Evolutionary conservation across 2,329 filamentous ascomycete genomes (phyloP), one percentile per base, ranked within the genome.

Genomic region (Penicillium sp.): DNA sequence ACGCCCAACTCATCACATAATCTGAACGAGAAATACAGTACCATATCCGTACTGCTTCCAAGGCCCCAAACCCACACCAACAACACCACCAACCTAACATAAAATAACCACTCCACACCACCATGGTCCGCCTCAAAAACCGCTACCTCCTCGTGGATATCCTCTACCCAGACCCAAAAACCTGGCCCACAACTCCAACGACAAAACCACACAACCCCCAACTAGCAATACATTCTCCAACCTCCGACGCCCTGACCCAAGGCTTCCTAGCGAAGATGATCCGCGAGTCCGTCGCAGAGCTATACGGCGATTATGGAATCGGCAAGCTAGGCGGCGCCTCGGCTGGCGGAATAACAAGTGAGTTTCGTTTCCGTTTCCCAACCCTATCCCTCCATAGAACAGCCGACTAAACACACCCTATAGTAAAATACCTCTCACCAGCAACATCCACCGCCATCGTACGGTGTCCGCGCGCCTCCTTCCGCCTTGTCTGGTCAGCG

Each of bases 401-500:
- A 23, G 29, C 49, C 41, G 33, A 48, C 36, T 59, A 50, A 60
- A 10, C 23, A 15, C 3, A 35, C 13, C 10, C 8, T 56, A 56
- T 63, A 93, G 91, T 99, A 53, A 96, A 96, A 80, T 99, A 99
- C 74, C 82, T 96, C 51, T 96, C 92, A 1, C 82, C 87, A 4
- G 89, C 92, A n/a, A 99, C 94, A 0, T 96, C 91, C 6, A 99
- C 93, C 1, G 91, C 93, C 54, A 99, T 99, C 59, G 81, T 99
- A 39, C 86, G 90, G 61, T 91, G 93, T 63, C 86, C 90, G 3
- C 87, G 94, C 57, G 86, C 87, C 17, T 88, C 96, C 64, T 96
- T 93, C 73, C 85, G 91, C 47, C 83, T 97, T 61, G 87, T 96
- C 5, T 99, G 94, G 94, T 88, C 92, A 0, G 90, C 92, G 0